These are phyloP conservation scores for Backusella sp. DNA, from an alignment of 192 early-diverging fungal species.

Conservation along the genomic window DNA sequence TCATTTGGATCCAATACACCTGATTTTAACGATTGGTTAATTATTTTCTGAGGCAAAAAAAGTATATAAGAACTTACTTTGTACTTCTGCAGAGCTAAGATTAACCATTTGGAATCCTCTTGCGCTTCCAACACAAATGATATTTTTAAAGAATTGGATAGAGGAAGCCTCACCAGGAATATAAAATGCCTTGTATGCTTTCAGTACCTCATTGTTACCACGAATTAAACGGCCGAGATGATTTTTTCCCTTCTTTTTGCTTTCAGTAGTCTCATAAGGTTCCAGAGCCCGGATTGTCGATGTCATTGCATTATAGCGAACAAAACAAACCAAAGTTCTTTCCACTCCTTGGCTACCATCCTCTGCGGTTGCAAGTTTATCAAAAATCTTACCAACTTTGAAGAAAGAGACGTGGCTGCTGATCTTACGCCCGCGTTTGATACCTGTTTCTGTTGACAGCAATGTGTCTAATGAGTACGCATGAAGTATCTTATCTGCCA, in stretches of 20 bases:
- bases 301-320: constrained; percentile 70
- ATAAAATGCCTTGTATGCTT: constrained; percentile 83
- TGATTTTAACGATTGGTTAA: constrained; percentile 3
- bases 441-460: constrained; percentile 39
- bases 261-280: constrained; percentile 47
- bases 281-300: constrained; percentile 81
- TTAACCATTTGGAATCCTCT: constrained; percentile 96
- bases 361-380: background rate
- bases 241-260: constrained; percentile 44
- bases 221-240: constrained; percentile 49
- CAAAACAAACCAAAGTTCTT: constrained; percentile 59
- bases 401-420: constrained; percentile 69
- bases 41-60: background rate
- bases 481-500: constrained; percentile 72
- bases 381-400: constrained; percentile 57
- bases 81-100: constrained; percentile 78
- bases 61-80: constrained; percentile 34
- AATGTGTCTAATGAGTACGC: constrained; percentile 57
- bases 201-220: constrained; percentile 45
- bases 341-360: constrained; percentile 1
- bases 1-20: constrained; percentile 86
- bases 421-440: constrained; percentile 53
- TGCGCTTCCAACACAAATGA: constrained; percentile 85
- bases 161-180: constrained; percentile 88
- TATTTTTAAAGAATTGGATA: constrained; percentile 82